These are phyloP conservation scores for Oryza brachyantha DNA, from an alignment of 176 grass and related monocot species.

Conservation along the genomic window DNA sequence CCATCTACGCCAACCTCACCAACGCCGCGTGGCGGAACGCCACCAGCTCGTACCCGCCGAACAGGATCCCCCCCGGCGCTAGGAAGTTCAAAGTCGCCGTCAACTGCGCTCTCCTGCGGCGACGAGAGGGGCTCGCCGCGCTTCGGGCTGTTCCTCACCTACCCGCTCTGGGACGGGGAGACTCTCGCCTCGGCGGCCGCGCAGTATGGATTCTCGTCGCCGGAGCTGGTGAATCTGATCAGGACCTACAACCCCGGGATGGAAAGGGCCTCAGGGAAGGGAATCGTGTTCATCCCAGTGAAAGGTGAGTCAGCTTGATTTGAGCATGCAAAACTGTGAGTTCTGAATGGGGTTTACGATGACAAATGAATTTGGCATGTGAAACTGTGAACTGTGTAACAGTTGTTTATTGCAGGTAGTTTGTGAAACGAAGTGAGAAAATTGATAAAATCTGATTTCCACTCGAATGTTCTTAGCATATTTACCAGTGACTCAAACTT, in stretches of 20 bases:
- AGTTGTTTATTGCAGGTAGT: no score
- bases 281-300: slow-evolving; percentile 56
- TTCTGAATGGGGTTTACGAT: not conserved
- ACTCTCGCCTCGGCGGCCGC: slow-evolving; percentile 40
- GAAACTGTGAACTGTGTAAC: no score
- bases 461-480: not conserved
- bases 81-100: slow-evolving; percentile 44
- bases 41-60: slow-evolving; percentile 25
- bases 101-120: slow-evolving; percentile 79
- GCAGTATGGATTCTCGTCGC: slow-evolving; percentile 35
- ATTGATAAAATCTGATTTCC: not conserved
- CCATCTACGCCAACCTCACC: slow-evolving; percentile 50
- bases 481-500: not conserved
- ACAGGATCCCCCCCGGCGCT: not conserved
- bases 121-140: slow-evolving; percentile 36
- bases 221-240: slow-evolving; percentile 35
- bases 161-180: slow-evolving; percentile 53
- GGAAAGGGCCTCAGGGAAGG: slow-evolving; percentile 37
- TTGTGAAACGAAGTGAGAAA: not conserved
- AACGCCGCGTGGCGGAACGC: slow-evolving; percentile 31
- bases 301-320: no score
- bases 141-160: slow-evolving; percentile 70
- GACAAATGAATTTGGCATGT: not conserved
- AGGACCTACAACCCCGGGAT: slow-evolving; percentile 48
- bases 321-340: no score